A percentile compares a stretch with the other conserved stretches of the same genome.
These are phyloP conservation scores for Ambrosia trifida DNA, from an alignment of 129 eudicot genomes.

Conservation along the genomic window DNA sequence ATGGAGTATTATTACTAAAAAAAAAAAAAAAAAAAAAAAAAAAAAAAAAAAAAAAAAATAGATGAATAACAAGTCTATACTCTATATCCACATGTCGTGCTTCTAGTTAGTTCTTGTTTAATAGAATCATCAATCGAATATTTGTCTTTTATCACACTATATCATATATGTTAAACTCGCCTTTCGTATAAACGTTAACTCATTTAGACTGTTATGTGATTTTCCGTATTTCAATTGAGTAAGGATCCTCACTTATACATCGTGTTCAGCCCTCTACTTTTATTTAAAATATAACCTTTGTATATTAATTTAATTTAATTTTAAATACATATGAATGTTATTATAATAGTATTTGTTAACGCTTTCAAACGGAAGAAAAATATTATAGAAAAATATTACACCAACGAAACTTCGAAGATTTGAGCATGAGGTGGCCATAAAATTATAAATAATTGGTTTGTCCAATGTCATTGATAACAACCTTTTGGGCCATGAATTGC, in stretches of 20 bases:
- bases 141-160: no score
- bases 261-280: background rate
- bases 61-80: no score
- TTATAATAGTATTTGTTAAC: background rate
- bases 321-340: background rate
- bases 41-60: no score
- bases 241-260: background rate
- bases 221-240: background rate
- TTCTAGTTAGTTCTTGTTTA: no score
- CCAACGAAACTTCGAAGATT: conserved; percentile 13
- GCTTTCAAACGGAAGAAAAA: background rate
- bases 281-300: background rate
- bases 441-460: conserved; percentile 20
- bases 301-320: background rate
- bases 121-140: no score
- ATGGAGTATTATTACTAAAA: no score
- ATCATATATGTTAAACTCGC: background rate
- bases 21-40: no score
- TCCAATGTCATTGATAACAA: conserved; percentile 21
- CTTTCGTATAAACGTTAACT: background rate
- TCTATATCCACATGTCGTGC: no score
- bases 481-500: conserved; percentile 30
- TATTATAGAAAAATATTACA: background rate
- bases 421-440: conserved; percentile 16
- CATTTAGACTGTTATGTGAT: background rate